Evolutionary conservation across 805 yeast genomes (phyloP).

Genomic region (Pichia gijzeniarum): DNA sequence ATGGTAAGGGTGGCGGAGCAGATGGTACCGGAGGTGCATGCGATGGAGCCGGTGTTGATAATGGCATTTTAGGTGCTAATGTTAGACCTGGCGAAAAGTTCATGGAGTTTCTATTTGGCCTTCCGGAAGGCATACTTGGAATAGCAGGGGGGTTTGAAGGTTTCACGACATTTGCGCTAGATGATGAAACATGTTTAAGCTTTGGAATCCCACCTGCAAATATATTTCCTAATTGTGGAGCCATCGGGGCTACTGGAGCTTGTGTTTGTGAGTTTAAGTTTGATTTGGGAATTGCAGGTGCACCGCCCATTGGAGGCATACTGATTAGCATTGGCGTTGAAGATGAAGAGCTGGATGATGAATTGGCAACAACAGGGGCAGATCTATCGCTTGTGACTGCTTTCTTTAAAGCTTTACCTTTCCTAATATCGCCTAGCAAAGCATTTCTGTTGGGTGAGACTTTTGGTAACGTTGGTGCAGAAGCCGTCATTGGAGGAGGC

Average conservation of each 20-base stretch:
- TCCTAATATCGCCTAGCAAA: conserved; percentile 75
- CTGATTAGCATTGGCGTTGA: conserved; percentile 14
- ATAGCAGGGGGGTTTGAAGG: conserved; percentile 23
- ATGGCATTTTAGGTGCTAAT: conserved; percentile 17
- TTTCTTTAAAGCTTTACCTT: conserved; percentile 55
- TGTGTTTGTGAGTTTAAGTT: not conserved
- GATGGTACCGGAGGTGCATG: conserved; percentile 1
- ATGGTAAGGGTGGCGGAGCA: not conserved
- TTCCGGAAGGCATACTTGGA: conserved; percentile 22
- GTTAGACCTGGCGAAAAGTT: conserved; percentile 29
- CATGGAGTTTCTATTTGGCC: conserved; percentile 11
- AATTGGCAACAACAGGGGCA: conserved; percentile 42
- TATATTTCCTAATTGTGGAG: conserved; percentile 56
- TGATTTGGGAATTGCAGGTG: not conserved
- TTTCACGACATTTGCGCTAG: conserved; percentile 7
- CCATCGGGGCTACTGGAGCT: conserved; percentile 12
- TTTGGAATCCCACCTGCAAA: conserved; percentile 81
- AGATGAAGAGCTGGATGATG: conserved; percentile 14
- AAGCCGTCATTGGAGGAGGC: conserved; percentile 35
- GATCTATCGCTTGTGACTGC: conserved; percentile 64
- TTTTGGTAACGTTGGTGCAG: conserved; percentile 26
- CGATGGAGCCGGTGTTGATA: not conserved
- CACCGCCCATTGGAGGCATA: conserved; percentile 1
- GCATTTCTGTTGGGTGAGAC: conserved; percentile 41
- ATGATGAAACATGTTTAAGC: conserved; percentile 41